These are phyloP conservation scores for Lithospermum erythrorhizon DNA, from an alignment of 257 asterid genomes.

Conservation along the genomic window DNA sequence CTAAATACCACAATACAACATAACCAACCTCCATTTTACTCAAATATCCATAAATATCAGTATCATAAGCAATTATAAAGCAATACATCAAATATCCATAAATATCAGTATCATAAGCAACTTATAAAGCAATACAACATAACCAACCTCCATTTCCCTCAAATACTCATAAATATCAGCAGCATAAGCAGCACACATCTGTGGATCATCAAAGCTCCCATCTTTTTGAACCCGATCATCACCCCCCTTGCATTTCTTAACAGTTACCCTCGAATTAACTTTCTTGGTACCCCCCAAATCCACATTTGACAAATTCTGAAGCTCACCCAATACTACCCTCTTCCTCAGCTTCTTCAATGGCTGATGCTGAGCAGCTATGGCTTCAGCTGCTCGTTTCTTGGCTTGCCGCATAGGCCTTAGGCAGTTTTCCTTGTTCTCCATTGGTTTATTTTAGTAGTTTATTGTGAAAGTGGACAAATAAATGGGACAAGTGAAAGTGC, in stretches of 20 bases:
- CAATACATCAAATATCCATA: too few relatives aligned
- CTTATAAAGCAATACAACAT: neutral
- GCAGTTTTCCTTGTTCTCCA: constrained; percentile 60
- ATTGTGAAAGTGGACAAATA: too few relatives aligned
- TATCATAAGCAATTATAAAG: constrained; percentile 51
- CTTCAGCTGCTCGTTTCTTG: constrained; percentile 62
- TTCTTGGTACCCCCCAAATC: constrained; percentile 2
- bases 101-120: too few relatives aligned
- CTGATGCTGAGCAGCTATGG: constrained; percentile 20
- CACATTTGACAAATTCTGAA: constrained; percentile 34
- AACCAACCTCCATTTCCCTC: constrained; percentile 65
- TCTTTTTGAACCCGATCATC: neutral
- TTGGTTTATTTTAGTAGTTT: constrained; percentile 1
- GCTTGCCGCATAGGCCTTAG: constrained; percentile 66
- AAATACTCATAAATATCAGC: constrained; percentile 78
- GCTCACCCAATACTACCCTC: constrained; percentile 78
- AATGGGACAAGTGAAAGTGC: too few relatives aligned
- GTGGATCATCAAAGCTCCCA: constrained; percentile 43
- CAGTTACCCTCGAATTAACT: too few relatives aligned
- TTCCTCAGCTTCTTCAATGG: constrained; percentile 17
- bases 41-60: constrained; percentile 78
- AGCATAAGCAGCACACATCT: constrained; percentile 63
- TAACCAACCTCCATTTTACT: constrained; percentile 63
- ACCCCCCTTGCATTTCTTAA: constrained; percentile 9
- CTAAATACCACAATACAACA: too few relatives aligned